phyloP scores from a whole-genome alignment of 257 asterid species.

The Nicotiana otophora region DNA sequence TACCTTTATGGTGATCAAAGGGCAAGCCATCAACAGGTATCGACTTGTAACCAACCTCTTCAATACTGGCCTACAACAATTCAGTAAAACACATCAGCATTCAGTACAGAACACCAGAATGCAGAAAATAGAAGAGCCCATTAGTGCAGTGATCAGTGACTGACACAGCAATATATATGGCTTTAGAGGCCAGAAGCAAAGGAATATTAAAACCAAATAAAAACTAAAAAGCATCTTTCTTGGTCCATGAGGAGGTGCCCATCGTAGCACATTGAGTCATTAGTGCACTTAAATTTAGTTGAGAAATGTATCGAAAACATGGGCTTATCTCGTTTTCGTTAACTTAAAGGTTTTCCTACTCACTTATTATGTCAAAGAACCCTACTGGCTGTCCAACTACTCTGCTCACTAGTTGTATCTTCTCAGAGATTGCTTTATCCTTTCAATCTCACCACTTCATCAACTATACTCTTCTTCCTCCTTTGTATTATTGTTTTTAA shows the following conservation, averaged over 20 bases:
- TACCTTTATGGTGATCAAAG: constrained; percentile 54
- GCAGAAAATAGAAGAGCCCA: not conserved
- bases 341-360: not conserved
- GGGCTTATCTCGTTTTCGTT: not conserved
- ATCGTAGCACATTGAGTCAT: not conserved
- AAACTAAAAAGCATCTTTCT: not conserved
- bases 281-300: not conserved
- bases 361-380: not conserved
- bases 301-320: not conserved
- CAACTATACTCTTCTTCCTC: not conserved
- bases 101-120: not conserved
- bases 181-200: not conserved
- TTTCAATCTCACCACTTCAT: not conserved
- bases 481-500: not conserved
- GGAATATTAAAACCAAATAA: not conserved
- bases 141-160: not conserved
- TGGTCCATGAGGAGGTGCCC: not conserved
- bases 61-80: constrained; percentile 53
- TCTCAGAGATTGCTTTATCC: not conserved
- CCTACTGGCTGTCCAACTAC: not conserved
- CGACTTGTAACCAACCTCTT: constrained; percentile 94
- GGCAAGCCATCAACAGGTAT: constrained; percentile 68
- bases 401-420: not conserved
- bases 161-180: not conserved
- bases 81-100: not conserved